A percentile compares a stretch with the other conserved stretches of the same genome.
Conservation (phyloP, 768 basidiomycete genomes). For the Trametes sanguinea region DNA sequence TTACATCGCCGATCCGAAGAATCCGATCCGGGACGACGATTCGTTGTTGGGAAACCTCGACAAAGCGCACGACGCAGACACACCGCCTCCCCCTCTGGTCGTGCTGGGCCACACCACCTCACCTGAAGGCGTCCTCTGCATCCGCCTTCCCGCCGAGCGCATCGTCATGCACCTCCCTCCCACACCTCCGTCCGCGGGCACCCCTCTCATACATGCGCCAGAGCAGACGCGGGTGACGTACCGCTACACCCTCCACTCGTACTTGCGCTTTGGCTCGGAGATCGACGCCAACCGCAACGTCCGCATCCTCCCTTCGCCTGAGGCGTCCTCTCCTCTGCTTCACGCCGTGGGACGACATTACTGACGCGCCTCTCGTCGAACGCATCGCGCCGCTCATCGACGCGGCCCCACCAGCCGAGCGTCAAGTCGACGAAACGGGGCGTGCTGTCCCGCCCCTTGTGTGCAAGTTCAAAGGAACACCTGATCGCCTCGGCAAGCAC, state of each 20-base stretch:
- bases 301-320: constrained; percentile 13
- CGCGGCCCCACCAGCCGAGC: background rate
- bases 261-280: background rate
- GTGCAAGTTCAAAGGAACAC: background rate
- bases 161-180: constrained; percentile 1
- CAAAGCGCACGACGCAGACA: background rate
- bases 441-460: background rate
- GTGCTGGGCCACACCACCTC: background rate
- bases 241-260: constrained; percentile 6
- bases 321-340: constrained; percentile 15
- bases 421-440: no score
- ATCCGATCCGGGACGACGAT: constrained; percentile 8
- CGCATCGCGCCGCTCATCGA: constrained; percentile 13
- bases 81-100: constrained; percentile 4
- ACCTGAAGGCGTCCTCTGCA: constrained; percentile 7
- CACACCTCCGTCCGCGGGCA: background rate
- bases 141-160: constrained; percentile 14
- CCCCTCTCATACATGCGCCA: background rate
- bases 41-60: constrained; percentile 5
- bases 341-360: constrained; percentile 10
- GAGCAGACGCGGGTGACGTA: background rate
- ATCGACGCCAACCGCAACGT: background rate
- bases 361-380: constrained; percentile 18
- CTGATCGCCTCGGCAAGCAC: constrained; percentile 23
- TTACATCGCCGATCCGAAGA: constrained; percentile 16